A percentile compares a stretch with the other conserved stretches of the same genome.
Evolutionary conservation across 768 basidiomycete genomes (phyloP).

Genomic region (Naganishia antarctica): DNA sequence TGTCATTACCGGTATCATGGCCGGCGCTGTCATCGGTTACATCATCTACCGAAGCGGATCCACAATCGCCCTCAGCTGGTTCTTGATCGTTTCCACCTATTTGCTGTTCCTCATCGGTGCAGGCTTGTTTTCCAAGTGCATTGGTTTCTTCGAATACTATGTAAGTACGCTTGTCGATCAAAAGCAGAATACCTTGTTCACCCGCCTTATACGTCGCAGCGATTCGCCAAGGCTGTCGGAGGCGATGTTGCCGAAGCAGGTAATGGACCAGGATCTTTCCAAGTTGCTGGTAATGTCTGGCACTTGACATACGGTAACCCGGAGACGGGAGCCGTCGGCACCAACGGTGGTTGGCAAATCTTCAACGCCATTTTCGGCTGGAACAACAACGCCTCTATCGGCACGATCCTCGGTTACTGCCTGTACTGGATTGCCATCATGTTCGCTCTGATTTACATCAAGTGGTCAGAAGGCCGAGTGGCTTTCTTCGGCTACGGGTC

Average conservation of each 20-base stretch:
- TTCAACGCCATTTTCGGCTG: slow-evolving; percentile 70
- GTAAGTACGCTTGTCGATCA: slow-evolving; percentile 36
- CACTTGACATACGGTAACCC: slow-evolving; percentile 48
- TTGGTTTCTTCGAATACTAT: slow-evolving; percentile 68
- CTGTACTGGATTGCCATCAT: slow-evolving; percentile 89
- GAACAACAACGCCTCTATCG: slow-evolving; percentile 77
- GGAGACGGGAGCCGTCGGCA: slow-evolving; percentile 30
- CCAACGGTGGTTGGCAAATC: slow-evolving; percentile 50
- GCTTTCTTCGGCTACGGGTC: slow-evolving; percentile 39
- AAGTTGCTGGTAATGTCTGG: slow-evolving; percentile 76
- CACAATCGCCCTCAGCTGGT: slow-evolving; percentile 65
- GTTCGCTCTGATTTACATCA: slow-evolving; percentile 57
- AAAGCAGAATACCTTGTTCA: slow-evolving; percentile 48
- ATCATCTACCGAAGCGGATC: slow-evolving; percentile 47
- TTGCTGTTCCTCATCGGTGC: slow-evolving; percentile 88
- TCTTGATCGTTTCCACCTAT: slow-evolving; percentile 88
- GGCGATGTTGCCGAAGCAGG: slow-evolving; percentile 57
- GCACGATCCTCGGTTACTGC: slow-evolving; percentile 77
- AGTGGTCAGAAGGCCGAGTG: slow-evolving; percentile 52
- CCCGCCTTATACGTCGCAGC: slow-evolving; percentile 11
- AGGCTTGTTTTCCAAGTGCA: slow-evolving; percentile 76
- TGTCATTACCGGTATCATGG: slow-evolving; percentile 74
- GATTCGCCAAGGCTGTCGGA: slow-evolving; percentile 56
- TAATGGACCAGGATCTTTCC: slow-evolving; percentile 74
- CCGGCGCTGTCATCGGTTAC: slow-evolving; percentile 66